Evolutionary conservation across 352 stramenopile genomes (phyloP), one percentile per base, ranked within the genome.

Genomic region (Phytophthora cactorum): DNA sequence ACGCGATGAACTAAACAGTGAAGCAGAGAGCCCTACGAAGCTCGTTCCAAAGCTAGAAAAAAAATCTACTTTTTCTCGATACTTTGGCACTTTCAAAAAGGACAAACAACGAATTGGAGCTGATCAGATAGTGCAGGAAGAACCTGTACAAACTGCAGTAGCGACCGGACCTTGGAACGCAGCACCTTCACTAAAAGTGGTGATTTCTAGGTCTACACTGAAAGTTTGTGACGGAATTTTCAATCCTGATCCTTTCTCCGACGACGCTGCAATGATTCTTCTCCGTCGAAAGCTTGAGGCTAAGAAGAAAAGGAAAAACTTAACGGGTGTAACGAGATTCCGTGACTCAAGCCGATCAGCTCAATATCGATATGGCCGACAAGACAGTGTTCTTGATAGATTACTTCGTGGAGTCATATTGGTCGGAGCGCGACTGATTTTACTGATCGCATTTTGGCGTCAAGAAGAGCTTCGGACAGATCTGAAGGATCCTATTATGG

Each of bases 361-460:
- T 12, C 39, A 41, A 22, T 72, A 72, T 72, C 59, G 44, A 2
- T 50, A 41, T n/a, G 52, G 59, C 41, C 4, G 15, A 3, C 59
- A 59, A 34, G 29, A 28, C 4, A 27, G 25, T 12, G 5, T 53
- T 22, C 28, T 55, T 11, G 29, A 59, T 41, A 34, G 39, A n/a
- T 46, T 54, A 17, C 8, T 52, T 10, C 52, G 17, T 12, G 31
- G 38, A n/a, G 12, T 56, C 4, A 9, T 63, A 14, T 49, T 22
- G 1, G 5, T 72, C 8, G 31, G 43, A 52, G 52, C 52, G 11
- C 45, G 52, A 11, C 6, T 82, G 27, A 27, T 82, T 9, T 44
- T 88, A 32, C 12, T 85, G 28, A 29, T 87, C 8, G 74, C 78
- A 6, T 88, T 90, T 58, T 90, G 81, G 81, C 71, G 81, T 4